Conservation (phyloP, 768 basidiomycete genomes). For the Chalciporus pseudorubinellus region DNA sequence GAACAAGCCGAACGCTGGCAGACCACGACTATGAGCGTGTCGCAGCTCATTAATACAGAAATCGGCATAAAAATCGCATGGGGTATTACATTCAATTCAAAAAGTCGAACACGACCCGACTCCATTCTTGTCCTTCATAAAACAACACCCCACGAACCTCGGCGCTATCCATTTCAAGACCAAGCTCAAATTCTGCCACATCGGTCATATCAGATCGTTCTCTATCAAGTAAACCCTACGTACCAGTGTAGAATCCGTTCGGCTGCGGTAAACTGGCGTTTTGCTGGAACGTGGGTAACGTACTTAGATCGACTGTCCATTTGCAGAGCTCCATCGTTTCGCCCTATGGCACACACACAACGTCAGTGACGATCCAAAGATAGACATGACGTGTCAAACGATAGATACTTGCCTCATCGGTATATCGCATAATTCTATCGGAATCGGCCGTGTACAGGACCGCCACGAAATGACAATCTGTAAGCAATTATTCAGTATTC, state of each 20-base stretch:
- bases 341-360: slow-evolving; percentile 40
- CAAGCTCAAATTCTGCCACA: slow-evolving; percentile 73
- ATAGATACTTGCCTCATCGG: slow-evolving; percentile 56
- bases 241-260: slow-evolving; percentile 79
- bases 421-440: slow-evolving; percentile 78
- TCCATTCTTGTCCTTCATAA: slow-evolving; percentile 77
- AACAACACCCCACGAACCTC: slow-evolving; percentile 82
- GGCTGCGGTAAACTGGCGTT: slow-evolving; percentile 56
- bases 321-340: slow-evolving; percentile 74
- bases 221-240: slow-evolving; percentile 16
- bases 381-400: slow-evolving; percentile 16
- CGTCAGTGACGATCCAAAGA: slow-evolving; percentile 18
- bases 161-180: slow-evolving; percentile 79
- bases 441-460: slow-evolving; percentile 74
- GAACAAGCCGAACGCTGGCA: no score
- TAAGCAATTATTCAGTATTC: slow-evolving; percentile 3
- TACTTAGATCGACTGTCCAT: slow-evolving; percentile 83
- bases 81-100: slow-evolving; percentile 28
- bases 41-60: no score
- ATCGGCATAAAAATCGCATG: no score
- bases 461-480: slow-evolving; percentile 81
- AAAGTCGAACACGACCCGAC: slow-evolving; percentile 65
- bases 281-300: slow-evolving; percentile 75
- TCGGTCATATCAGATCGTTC: not conserved
- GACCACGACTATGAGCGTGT: no score